phyloP scores from a whole-genome alignment of 495 filamentous ascomycete species.

The Penicillium ucsense region DNA sequence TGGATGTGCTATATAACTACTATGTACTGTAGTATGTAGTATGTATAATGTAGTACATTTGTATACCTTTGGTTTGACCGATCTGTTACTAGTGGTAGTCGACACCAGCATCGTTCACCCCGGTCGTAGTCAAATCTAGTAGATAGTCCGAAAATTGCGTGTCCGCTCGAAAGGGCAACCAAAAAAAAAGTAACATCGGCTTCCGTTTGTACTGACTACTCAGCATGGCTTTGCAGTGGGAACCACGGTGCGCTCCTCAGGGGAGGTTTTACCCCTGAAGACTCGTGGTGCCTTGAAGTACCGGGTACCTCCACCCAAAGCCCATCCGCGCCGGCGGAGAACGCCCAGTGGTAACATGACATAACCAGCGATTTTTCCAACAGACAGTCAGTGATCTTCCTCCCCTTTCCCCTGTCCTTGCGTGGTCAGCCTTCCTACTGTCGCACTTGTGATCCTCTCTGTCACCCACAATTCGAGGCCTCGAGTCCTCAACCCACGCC shows the following conservation, averaged over 20 bases:
- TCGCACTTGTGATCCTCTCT: slow-evolving; percentile 2
- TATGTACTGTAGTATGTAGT: too few relatives aligned
- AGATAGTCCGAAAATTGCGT: too few relatives aligned
- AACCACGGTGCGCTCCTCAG: background rate
- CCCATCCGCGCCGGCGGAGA: background rate
- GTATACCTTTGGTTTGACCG: too few relatives aligned
- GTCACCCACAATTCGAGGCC: background rate
- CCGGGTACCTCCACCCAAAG: background rate
- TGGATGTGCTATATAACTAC: too few relatives aligned
- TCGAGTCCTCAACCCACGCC: too few relatives aligned
- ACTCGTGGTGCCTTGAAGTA: background rate
- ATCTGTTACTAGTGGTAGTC: too few relatives aligned
- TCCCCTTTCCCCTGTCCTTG: slow-evolving; percentile 9
- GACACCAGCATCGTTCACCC: too few relatives aligned
- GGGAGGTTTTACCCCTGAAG: slow-evolving; percentile 1
- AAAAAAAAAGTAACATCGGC: too few relatives aligned
- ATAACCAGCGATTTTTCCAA: slow-evolving; percentile 6
- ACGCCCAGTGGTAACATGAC: slow-evolving; percentile 7
- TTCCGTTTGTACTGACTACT: background rate
- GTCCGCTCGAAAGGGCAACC: too few relatives aligned
- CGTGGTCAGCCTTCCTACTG: slow-evolving; percentile 2
- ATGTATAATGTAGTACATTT: too few relatives aligned
- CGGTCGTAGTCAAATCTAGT: too few relatives aligned
- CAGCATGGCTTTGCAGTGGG: background rate
- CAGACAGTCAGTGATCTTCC: background rate